These are phyloP conservation scores for Lathyrus oleraceus DNA, from an alignment of 306 rosid species.

Conservation along the genomic window DNA sequence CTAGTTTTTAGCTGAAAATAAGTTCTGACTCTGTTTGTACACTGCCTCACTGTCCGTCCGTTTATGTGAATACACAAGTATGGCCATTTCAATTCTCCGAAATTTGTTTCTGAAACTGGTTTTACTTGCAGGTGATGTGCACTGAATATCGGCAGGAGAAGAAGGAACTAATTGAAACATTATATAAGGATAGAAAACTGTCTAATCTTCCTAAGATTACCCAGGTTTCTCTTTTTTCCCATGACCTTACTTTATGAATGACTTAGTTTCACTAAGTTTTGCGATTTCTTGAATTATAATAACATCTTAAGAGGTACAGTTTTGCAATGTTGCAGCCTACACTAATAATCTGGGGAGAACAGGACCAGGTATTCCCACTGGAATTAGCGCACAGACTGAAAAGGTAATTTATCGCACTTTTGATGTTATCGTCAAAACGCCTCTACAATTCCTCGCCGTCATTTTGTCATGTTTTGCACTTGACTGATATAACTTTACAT, in stretches of 20 bases:
- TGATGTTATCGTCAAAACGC: slow-evolving; percentile 2
- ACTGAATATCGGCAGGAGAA: slow-evolving; percentile 62
- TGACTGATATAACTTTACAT: not conserved
- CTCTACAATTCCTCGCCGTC: slow-evolving; percentile 1
- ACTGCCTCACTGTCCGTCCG: not conserved
- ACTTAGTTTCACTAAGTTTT: not conserved
- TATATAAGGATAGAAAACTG: slow-evolving; percentile 63
- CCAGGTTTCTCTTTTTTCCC: slow-evolving; percentile 55
- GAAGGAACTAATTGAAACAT: slow-evolving; percentile 60
- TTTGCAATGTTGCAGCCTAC: slow-evolving; percentile 63
- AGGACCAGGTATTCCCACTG: slow-evolving; percentile 75
- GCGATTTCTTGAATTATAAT: slow-evolving; percentile 17
- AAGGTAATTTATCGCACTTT: slow-evolving; percentile 43
- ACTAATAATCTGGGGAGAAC: slow-evolving; percentile 84
- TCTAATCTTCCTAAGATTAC: slow-evolving; percentile 80
- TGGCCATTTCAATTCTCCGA: slow-evolving; percentile 1
- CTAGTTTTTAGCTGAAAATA: slow-evolving; percentile 1
- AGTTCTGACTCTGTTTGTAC: not conserved
- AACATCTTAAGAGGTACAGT: not conserved
- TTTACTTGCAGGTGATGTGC: slow-evolving; percentile 68
- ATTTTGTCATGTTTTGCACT: not conserved
- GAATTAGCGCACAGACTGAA: slow-evolving; percentile 80
- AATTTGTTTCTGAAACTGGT: slow-evolving; percentile 34
- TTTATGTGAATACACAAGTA: not conserved
- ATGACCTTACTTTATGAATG: not conserved